Evolutionary conservation across 257 asterid species (phyloP).

Genomic region (Paulownia fortunei): DNA sequence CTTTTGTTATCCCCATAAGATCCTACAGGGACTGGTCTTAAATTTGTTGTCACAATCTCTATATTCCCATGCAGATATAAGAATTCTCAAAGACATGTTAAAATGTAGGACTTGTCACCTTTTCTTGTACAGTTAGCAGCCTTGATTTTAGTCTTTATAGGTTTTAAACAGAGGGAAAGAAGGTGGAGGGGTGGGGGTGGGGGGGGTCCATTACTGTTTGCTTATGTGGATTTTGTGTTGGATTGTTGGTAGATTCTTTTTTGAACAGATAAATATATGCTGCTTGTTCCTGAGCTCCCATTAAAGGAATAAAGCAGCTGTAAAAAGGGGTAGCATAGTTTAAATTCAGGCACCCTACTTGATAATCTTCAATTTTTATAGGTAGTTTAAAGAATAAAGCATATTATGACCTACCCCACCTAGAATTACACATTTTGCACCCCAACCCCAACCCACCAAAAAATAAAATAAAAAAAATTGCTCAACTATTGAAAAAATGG

Average conservation of each 20-base stretch:
- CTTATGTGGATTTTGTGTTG: constrained; percentile 50
- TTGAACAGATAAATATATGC: constrained; percentile 36
- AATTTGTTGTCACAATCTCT: constrained; percentile 44
- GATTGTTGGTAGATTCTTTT: constrained; percentile 37
- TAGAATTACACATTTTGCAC: background rate
- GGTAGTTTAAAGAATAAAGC: constrained; percentile 26
- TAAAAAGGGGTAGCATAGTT: constrained; percentile 28
- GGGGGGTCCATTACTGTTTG: constrained; percentile 19
- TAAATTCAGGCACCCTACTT: constrained; percentile 17
- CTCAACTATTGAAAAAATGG: background rate
- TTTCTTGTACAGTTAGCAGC: constrained; percentile 54
- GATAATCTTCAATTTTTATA: constrained; percentile 15
- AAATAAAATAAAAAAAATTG: background rate
- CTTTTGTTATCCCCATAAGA: constrained; percentile 55
- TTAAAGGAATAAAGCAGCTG: constrained; percentile 46
- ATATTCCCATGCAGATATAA: constrained; percentile 61
- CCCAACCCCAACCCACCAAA: background rate
- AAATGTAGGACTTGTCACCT: constrained; percentile 48
- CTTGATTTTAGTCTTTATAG: constrained; percentile 46
- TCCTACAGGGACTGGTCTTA: constrained; percentile 40
- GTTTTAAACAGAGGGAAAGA: constrained; percentile 32
- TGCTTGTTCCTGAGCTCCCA: constrained; percentile 17
- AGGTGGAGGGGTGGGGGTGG: constrained; percentile 26
- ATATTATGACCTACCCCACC: constrained; percentile 24
- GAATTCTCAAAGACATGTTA: constrained; percentile 37